Percentiles rank a stretch among this genome's conserved stretches.
Evolutionary conservation across 2,329 filamentous ascomycete genomes (phyloP).

Genomic region (Ploettnerulaceae sp.): DNA sequence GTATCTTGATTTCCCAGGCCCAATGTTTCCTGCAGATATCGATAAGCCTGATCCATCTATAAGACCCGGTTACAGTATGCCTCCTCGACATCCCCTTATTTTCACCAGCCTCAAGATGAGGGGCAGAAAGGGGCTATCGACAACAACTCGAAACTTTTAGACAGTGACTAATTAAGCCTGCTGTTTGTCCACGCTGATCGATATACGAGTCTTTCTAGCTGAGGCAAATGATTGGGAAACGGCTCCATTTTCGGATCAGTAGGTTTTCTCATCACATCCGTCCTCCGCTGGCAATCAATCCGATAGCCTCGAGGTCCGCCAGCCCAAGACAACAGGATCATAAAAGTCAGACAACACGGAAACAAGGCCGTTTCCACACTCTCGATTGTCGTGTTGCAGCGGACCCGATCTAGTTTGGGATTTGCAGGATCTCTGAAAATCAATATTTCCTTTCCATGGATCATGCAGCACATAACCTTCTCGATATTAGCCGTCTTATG

Average conservation of each 20-base stretch:
- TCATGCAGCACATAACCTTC: constrained; percentile 13
- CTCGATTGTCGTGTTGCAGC: constrained; percentile 20
- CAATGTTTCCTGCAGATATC: constrained; percentile 20
- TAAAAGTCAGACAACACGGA: too few species aligned
- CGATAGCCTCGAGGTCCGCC: too few species aligned
- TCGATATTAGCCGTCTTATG: constrained; percentile 21
- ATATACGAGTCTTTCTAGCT: constrained; percentile 16
- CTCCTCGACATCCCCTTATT: constrained; percentile 10
- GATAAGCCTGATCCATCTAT: constrained; percentile 20
- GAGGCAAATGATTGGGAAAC: constrained; percentile 16
- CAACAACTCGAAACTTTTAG: not conserved
- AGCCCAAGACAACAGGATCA: too few species aligned
- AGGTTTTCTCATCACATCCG: too few species aligned
- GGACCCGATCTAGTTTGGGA: constrained; percentile 14
- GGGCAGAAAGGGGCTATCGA: constrained; percentile 6
- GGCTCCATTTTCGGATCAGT: not conserved
- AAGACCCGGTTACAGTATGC: constrained; percentile 13
- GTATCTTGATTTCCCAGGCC: constrained; percentile 10
- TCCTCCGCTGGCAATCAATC: too few species aligned
- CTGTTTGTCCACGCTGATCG: constrained; percentile 3
- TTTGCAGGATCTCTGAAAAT: constrained; percentile 23
- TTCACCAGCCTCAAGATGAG: constrained; percentile 8
- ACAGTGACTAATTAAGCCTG: not conserved
- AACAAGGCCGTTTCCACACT: too few species aligned
- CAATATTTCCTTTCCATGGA: constrained; percentile 24